phyloP scores from a whole-genome alignment of 2,329 filamentous ascomycete genomes.

The Tolypocladium paradoxum region DNA sequence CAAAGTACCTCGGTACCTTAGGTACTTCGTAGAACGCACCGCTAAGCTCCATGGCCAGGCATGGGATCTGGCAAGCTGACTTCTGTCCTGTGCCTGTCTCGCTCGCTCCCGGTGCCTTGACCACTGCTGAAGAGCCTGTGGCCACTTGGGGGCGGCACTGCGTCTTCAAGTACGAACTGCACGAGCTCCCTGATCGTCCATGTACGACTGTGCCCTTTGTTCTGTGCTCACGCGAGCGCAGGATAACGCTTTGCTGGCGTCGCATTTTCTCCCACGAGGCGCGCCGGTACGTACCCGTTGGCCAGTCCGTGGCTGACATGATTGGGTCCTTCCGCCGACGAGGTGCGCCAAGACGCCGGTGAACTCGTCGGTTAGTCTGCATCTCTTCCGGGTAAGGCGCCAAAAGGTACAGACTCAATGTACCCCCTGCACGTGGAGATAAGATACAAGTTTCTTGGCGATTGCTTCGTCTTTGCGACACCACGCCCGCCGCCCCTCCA shows the following conservation, averaged over 20 bases:
- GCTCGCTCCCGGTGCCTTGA: background rate
- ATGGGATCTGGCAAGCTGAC: constrained; percentile 6
- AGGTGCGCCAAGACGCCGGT: background rate
- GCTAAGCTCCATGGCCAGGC: background rate
- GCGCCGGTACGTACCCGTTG: background rate
- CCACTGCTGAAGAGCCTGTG: background rate
- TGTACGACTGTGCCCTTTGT: background rate
- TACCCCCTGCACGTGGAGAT: constrained; percentile 17
- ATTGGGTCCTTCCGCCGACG: background rate
- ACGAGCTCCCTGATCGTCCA: background rate
- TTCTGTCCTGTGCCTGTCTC: background rate
- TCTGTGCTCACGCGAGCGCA: background rate
- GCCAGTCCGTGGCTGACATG: background rate
- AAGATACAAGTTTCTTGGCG: constrained; percentile 15
- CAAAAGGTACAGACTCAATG: background rate
- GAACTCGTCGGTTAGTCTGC: background rate
- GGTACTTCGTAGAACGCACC: too few relatives aligned
- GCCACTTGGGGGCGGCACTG: background rate
- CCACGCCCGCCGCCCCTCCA: background rate
- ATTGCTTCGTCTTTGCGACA: background rate
- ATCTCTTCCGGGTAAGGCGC: background rate
- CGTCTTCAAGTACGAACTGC: background rate
- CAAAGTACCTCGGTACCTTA: background rate
- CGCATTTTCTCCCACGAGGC: background rate
- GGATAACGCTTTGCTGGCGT: background rate